These are phyloP conservation scores for Blastocystis sp. DNA, from an alignment of 352 stramenopile genomes.

Conservation along the genomic window DNA sequence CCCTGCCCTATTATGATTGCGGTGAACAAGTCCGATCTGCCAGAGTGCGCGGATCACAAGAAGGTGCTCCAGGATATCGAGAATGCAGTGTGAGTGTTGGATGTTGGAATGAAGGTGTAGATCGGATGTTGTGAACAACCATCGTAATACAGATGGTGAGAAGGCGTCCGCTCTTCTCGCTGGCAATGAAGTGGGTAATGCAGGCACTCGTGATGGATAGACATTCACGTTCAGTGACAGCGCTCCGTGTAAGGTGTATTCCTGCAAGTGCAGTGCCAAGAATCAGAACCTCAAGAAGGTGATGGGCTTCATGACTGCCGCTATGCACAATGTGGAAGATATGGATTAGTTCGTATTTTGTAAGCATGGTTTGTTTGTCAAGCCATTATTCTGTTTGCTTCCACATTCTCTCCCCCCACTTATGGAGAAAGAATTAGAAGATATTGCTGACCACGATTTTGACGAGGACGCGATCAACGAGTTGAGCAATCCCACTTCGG, in stretches of 20 bases:
- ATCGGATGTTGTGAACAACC: neutral
- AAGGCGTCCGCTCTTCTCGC: neutral
- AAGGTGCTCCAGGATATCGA: conserved; percentile 12
- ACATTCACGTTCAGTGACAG: neutral
- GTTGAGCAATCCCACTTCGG: neutral
- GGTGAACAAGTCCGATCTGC: conserved; percentile 35
- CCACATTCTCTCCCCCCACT: neutral
- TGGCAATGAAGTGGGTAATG: too few relatives aligned
- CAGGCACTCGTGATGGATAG: neutral
- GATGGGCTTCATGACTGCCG: conserved; percentile 7
- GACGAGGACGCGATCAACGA: conserved; percentile 4
- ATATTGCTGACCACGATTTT: neutral
- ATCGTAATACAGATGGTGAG: neutral
- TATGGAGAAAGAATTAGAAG: conserved; percentile 38
- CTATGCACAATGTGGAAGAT: neutral
- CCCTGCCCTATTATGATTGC: conserved; percentile 28
- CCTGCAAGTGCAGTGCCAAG: conserved; percentile 30
- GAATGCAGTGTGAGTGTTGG: neutral
- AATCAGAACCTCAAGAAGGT: neutral
- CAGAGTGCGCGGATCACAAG: neutral
- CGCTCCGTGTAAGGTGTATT: neutral
- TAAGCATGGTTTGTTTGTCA: too few relatives aligned
- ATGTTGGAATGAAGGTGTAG: neutral
- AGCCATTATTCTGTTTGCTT: too few relatives aligned
- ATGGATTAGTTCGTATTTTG: too few relatives aligned